phyloP scores from a whole-genome alignment of 2,329 filamentous ascomycete species.

The Allantophomopsis lycopodina region DNA sequence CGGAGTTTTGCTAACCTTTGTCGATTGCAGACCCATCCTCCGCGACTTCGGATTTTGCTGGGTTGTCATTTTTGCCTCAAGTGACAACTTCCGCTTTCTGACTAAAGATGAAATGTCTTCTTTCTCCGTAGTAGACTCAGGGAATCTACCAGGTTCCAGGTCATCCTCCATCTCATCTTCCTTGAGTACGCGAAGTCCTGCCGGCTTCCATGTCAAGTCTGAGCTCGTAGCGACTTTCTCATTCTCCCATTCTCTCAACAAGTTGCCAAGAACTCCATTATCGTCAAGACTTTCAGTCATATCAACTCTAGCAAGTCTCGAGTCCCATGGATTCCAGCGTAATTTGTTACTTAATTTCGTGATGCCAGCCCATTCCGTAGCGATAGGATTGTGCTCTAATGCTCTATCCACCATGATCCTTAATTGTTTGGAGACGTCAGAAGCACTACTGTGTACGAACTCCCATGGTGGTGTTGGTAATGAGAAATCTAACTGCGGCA shows the following conservation, averaged over 20 bases:
- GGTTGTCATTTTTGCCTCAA: constrained; percentile 4
- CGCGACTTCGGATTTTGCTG: neutral
- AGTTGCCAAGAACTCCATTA: constrained; percentile 21
- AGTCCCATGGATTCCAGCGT: constrained; percentile 30
- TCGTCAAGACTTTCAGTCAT: constrained; percentile 25
- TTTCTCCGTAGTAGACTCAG: neutral
- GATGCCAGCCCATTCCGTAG: constrained; percentile 24
- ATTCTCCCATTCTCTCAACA: constrained; percentile 18
- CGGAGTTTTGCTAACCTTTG: too few relatives aligned
- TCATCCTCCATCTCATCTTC: constrained; percentile 21
- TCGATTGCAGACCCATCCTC: too few relatives aligned
- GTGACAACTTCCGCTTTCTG: constrained; percentile 22
- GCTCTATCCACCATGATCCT: too few relatives aligned
- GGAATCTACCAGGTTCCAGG: constrained; percentile 14
- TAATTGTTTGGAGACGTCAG: too few relatives aligned
- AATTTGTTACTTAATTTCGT: constrained; percentile 24
- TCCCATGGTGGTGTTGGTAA: constrained; percentile 31
- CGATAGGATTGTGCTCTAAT: neutral
- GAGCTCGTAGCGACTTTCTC: constrained; percentile 22
- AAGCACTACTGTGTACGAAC: neutral
- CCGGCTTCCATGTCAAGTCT: constrained; percentile 29
- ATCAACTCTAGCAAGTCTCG: constrained; percentile 18
- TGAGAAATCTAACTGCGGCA: constrained; percentile 30
- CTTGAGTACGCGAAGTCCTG: constrained; percentile 30
- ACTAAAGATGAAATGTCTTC: constrained; percentile 22